Conservation (phyloP, 768 basidiomycete species). For the Xanthoconium purpureum region DNA sequence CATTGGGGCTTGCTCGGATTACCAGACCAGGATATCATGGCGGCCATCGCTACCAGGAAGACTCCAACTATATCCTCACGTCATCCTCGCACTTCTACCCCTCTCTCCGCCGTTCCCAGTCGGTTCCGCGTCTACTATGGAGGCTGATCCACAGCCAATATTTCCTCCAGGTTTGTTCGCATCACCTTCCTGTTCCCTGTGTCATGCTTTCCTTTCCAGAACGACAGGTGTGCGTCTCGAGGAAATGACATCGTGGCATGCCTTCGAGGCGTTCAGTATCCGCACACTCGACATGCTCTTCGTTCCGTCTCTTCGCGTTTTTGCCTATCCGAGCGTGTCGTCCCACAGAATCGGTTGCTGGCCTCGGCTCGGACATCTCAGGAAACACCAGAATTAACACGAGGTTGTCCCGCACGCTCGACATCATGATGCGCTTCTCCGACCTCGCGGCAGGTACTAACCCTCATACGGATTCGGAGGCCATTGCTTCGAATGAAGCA, state of each 20-base stretch:
- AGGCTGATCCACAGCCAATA: slow-evolving; percentile 28
- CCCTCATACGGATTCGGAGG: background rate
- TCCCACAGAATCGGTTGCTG: background rate
- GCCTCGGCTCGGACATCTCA: background rate
- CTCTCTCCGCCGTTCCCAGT: too few relatives aligned
- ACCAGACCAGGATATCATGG: too few relatives aligned
- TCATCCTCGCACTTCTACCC: too few relatives aligned
- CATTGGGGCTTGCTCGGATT: too few relatives aligned
- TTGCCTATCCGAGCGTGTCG: slow-evolving; percentile 8
- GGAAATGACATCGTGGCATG: slow-evolving; percentile 19
- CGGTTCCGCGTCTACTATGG: slow-evolving; percentile 6
- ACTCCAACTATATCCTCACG: too few relatives aligned
- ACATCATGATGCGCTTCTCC: slow-evolving; percentile 14
- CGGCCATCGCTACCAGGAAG: too few relatives aligned
- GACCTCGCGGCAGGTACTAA: slow-evolving; percentile 11
- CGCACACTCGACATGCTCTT: slow-evolving; percentile 8
- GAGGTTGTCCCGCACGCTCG: slow-evolving; percentile 8
- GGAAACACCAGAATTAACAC: background rate
- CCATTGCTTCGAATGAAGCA: slow-evolving; percentile 14
- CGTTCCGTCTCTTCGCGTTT: slow-evolving; percentile 24
- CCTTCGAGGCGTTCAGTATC: slow-evolving; percentile 20
- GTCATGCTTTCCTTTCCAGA: slow-evolving; percentile 12
- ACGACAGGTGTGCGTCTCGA: slow-evolving; percentile 15
- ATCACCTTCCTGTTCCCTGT: background rate
- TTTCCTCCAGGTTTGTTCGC: slow-evolving; percentile 29